A percentile compares a stretch with the other conserved stretches of the same genome.
phyloP scores from a whole-genome alignment of 306 rosid genomes.

The Astragalus glycyphyllos region DNA sequence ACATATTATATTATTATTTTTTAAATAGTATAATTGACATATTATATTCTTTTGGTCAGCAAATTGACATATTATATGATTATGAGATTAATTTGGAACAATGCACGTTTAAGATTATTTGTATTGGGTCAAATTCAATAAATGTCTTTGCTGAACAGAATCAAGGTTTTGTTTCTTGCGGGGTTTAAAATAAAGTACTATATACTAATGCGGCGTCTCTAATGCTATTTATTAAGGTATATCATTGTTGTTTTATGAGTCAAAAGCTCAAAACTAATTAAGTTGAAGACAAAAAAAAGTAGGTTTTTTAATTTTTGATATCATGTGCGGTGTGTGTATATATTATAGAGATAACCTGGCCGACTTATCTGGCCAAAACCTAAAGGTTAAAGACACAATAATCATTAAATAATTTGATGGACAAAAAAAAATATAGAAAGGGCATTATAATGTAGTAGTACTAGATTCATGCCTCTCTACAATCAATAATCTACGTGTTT shows the following conservation, averaged over 20 bases:
- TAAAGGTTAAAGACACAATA: neutral
- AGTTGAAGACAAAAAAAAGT: slow-evolving; percentile 9
- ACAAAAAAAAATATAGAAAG: neutral
- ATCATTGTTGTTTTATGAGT: neutral
- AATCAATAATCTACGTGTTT: neutral
- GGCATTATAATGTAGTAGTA: neutral
- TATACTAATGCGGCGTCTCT: neutral
- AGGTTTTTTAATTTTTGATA: slow-evolving; percentile 20
- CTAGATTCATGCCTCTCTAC: neutral
- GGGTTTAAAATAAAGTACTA: neutral
- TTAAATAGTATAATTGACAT: no score
- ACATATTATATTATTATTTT: neutral
- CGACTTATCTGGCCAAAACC: slow-evolving; percentile 31
- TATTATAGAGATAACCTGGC: slow-evolving; percentile 1
- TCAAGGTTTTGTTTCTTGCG: neutral
- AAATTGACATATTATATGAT: neutral
- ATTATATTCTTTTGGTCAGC: no score
- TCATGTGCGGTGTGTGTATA: neutral
- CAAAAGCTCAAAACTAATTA: neutral
- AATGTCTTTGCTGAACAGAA: neutral
- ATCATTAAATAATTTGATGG: neutral
- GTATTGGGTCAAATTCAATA: neutral
- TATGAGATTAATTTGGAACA: neutral
- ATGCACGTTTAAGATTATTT: neutral
- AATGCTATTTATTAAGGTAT: neutral